Base-by-base conservation (phyloP, 768 basidiomycete species). In the Leucogyrophana mollusca region DNA sequence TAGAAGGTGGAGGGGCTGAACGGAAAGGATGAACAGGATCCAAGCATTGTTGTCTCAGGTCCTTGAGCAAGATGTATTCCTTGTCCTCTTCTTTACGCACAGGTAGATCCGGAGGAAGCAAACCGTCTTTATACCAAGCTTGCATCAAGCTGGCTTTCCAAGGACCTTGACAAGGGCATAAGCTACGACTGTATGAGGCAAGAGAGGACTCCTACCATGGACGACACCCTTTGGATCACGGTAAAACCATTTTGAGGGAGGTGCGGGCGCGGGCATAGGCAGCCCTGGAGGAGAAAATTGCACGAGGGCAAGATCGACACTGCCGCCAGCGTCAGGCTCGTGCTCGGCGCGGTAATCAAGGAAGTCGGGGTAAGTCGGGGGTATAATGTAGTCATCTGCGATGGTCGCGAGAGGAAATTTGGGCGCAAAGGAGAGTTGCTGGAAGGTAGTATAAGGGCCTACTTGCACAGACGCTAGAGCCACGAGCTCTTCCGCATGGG, bases 111-210 rank as follows among this genome's bases (percentile, higher is more conserved):
- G 83, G 84, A 3, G 90, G 90, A 18, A 93, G 72, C 16, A 90
- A 63, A 8, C 87, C 87, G 50, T 93, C 90, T 57, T 85, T 87
- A 59, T 87, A 90, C 90, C 90, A 93, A 4, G 83, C 78, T 58
- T 92, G 89, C 90, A 93, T 93, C 37, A 91, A 72, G 18, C 82
- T 78, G n/a, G 86, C 74, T 58, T 87, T 89, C 90, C 90, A 92
- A 17, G 90, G 90, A 27, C 90, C 90, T 91, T 48, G 13, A 40
- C 32, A 51, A 37, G 37, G 18, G 17, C 30, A 36, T 55, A 43
- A 57, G 57, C 41, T 46, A 9, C 37, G 20, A 49, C 32, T 14
- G 9, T 22, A 23, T 40, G 35, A 34, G 23, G 17, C 34, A 24
- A 47, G 20, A 27, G 33, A 39, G 14, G 18, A 4, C 20, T 64